A percentile compares a stretch with the other conserved stretches of the same genome.
Evolutionary conservation across 176 grass and related monocot species (phyloP).

Genomic region (Eragrostis curvula): DNA sequence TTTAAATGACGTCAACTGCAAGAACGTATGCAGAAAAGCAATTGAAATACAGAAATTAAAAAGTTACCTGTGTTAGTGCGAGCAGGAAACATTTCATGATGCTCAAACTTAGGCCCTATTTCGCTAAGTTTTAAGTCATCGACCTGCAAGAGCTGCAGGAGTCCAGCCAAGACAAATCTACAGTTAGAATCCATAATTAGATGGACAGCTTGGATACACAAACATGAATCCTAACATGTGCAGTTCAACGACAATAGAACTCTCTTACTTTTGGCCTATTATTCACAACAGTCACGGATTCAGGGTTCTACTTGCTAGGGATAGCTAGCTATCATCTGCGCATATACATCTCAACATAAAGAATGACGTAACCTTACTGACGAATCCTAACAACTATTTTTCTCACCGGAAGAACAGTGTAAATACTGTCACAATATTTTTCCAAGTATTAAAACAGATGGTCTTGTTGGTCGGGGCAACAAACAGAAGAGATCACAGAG

Average conservation of each 20-base stretch:
- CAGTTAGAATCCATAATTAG: background rate
- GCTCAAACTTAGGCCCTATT: constrained; percentile 93
- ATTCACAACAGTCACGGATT: background rate
- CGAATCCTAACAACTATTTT: background rate
- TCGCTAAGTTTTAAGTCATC: constrained; percentile 85
- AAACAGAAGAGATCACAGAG: constrained; percentile 9
- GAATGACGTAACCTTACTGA: background rate
- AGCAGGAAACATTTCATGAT: constrained; percentile 98
- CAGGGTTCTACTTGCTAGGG: constrained; percentile 8
- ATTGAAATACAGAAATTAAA: constrained; percentile 36
- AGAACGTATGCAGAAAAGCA: constrained; percentile 31
- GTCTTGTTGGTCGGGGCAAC: background rate
- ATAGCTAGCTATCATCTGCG: background rate
- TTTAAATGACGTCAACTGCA: constrained; percentile 32
- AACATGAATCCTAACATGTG: constrained; percentile 9
- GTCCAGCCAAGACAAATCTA: constrained; percentile 30
- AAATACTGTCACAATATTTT: background rate
- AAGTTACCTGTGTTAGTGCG: constrained; percentile 84
- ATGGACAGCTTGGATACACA: background rate
- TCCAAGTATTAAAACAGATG: constrained; percentile 16
- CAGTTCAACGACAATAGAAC: constrained; percentile 31
- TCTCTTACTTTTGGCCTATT: constrained; percentile 9
- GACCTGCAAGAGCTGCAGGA: constrained; percentile 63
- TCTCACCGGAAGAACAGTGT: background rate
- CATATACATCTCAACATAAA: constrained; percentile 18